Evolutionary conservation across 352 stramenopile genomes (phyloP), one percentile per base, ranked within the genome.

Genomic region (Hyphochytrium catenoides): DNA sequence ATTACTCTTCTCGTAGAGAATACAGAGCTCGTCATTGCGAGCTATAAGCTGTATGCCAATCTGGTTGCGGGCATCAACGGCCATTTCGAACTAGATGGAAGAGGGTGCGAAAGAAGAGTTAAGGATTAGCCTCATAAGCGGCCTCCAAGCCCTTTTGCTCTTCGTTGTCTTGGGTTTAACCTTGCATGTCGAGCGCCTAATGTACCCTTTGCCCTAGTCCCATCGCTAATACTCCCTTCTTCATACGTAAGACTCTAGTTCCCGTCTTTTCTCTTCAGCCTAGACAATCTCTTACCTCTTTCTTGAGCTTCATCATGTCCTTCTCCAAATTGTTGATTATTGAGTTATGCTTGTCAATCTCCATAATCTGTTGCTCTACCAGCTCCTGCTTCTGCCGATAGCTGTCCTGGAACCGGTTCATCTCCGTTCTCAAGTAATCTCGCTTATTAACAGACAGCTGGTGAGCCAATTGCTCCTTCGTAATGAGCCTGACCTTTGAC

Each of bases 21-120:
- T 85, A 38, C 79, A 93, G 5, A 94, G 58, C 53, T 94, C 81
- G 48, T 94, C 78, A 48, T 94, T 94, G 26, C 81, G 60, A 53
- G 93, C 78, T 39, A 93, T 92, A 26, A 94, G 59, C 50, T 92
- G 69, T 18, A 93, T 75, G 17, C 76, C 75, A 15, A 74, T 79
- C 12, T 68, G 54, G 36, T 89, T 90, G 22, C 75, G 62, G 14
- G 62, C 66, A 40, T 87, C 71, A 18, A 90, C 71, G 0, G 73
- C 67, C 4, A 60, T 54, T 38, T 92, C 81, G 49, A 87, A 93
- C 37, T n/a, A n/a, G n/a, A n/a, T n/a, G n/a, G n/a, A n/a, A n/a
- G n/a, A n/a, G n/a, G n/a, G n/a, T n/a, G n/a, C n/a, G n/a, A n/a
- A n/a, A n/a, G n/a, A n/a, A n/a, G n/a, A n/a, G n/a, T n/a, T n/a